phyloP scores from a whole-genome alignment of 2,329 filamentous ascomycete species.

The Blastomyces parvus region DNA sequence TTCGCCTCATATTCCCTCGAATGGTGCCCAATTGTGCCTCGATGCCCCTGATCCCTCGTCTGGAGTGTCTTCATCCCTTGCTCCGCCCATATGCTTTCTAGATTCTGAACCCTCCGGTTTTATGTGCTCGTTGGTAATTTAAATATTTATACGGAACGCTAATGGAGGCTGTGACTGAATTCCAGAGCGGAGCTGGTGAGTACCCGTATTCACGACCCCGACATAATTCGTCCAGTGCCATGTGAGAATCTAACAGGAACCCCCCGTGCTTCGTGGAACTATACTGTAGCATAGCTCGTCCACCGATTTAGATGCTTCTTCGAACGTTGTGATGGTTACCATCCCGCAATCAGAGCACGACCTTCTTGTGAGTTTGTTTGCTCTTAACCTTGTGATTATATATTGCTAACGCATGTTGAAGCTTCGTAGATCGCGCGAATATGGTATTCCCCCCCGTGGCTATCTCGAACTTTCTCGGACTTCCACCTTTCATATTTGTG shows the following conservation, averaged over 20 bases:
- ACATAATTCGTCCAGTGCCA: not conserved
- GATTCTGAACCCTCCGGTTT: not conserved
- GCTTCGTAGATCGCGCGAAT: conserved; percentile 23
- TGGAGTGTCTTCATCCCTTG: not conserved
- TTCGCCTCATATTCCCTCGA: not conserved
- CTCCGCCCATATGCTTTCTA: not conserved
- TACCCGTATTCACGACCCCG: not conserved
- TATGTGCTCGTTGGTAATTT: not conserved
- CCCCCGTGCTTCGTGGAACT: conserved; percentile 20
- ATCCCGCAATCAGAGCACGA: conserved; percentile 56
- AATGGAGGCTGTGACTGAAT: not conserved
- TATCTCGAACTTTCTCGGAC: not conserved
- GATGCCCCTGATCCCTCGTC: not conserved
- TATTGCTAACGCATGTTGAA: conserved; percentile 14
- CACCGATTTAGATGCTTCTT: conserved; percentile 29
- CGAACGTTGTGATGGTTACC: conserved; percentile 38
- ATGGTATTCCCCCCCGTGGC: conserved; percentile 16
- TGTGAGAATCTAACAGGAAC: conserved; percentile 1
- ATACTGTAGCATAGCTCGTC: conserved; percentile 36
- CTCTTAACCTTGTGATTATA: conserved; percentile 9
- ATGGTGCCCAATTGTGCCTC: not conserved
- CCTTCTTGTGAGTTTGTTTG: conserved; percentile 39
- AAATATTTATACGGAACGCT: not conserved
- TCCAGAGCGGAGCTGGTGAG: conserved; percentile 11
- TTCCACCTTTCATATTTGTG: not conserved